A percentile compares a stretch with the other conserved stretches of the same genome.
Conservation (phyloP, 2,329 filamentous ascomycete genomes). For the Ophiosphaerella narmari region DNA sequence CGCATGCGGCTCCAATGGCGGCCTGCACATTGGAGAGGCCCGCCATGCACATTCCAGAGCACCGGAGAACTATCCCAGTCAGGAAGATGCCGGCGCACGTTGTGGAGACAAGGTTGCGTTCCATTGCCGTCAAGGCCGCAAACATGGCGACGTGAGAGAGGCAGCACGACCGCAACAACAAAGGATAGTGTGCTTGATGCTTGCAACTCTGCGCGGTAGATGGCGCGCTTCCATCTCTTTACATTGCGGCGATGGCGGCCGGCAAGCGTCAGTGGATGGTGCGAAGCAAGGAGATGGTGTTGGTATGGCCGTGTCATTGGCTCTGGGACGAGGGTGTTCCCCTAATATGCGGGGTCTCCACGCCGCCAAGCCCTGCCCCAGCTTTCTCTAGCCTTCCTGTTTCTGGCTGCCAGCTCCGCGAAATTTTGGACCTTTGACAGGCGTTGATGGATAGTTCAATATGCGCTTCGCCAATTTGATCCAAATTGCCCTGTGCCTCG, state of each 20-base stretch:
- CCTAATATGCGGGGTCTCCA: slow-evolving; percentile 34
- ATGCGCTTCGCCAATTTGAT: slow-evolving; percentile 10
- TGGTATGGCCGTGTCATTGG: slow-evolving; percentile 9
- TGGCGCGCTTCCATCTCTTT: slow-evolving; percentile 7
- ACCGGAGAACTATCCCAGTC: slow-evolving; percentile 5
- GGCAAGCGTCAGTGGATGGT: slow-evolving; percentile 10
- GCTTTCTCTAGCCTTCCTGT: slow-evolving; percentile 15
- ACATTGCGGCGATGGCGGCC: slow-evolving; percentile 6
- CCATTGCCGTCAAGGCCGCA: background rate
- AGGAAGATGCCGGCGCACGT: background rate
- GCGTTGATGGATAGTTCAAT: slow-evolving; percentile 7
- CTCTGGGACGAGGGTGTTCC: slow-evolving; percentile 10
- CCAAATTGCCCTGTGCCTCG: slow-evolving; percentile 24
- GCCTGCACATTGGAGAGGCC: background rate
- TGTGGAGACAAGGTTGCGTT: slow-evolving; percentile 2
- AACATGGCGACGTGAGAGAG: background rate
- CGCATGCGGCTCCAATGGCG: background rate
- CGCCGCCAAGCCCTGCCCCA: slow-evolving; percentile 31
- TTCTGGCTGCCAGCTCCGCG: slow-evolving; percentile 11
- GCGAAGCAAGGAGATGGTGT: slow-evolving; percentile 5
- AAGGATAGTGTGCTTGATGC: too few species aligned
- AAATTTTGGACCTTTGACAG: slow-evolving; percentile 3
- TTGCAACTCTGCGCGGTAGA: too few species aligned
- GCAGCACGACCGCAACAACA: background rate
- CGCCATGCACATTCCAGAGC: background rate